Evolutionary conservation across 2,329 filamentous ascomycete species (phyloP).

Genomic region (Calonectria leucothoes): DNA sequence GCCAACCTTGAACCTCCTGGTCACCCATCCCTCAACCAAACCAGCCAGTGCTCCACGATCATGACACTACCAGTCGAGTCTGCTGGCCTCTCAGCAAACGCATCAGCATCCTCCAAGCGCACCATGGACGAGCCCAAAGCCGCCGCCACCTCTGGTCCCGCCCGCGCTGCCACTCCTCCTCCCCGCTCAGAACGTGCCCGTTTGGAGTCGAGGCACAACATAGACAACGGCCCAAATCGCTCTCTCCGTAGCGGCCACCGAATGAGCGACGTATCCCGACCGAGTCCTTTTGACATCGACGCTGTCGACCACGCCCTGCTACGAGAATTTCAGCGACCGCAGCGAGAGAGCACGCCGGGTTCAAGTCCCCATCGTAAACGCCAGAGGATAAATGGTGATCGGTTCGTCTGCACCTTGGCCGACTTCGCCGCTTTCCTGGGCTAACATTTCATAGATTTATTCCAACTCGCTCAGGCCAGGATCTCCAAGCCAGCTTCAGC

Average conservation of each 20-base stretch:
- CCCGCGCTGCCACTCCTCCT: conserved; percentile 57
- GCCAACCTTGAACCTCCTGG: conserved; percentile 15
- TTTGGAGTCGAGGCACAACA: conserved; percentile 54
- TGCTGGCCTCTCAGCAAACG: conserved; percentile 41
- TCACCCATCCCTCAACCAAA: conserved; percentile 15
- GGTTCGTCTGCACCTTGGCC: conserved; percentile 55
- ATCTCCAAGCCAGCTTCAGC: conserved; percentile 92
- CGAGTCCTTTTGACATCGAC: conserved; percentile 59
- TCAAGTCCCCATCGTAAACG: conserved; percentile 69
- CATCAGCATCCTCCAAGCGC: conserved; percentile 47
- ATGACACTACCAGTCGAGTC: conserved; percentile 52
- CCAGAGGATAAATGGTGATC: conserved; percentile 70
- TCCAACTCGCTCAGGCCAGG: conserved; percentile 91
- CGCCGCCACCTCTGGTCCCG: conserved; percentile 47
- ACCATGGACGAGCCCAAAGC: conserved; percentile 46
- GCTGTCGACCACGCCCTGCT: conserved; percentile 63
- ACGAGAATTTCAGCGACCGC: conserved; percentile 62
- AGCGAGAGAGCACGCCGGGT: conserved; percentile 63
- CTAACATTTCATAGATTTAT: conserved; percentile 78
- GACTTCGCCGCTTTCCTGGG: not conserved
- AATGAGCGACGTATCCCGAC: conserved; percentile 49
- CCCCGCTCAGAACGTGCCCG: conserved; percentile 56
- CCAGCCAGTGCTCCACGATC: conserved; percentile 22
- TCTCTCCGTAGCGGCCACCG: conserved; percentile 50
- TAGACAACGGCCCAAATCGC: conserved; percentile 48